Evolutionary conservation across 768 basidiomycete genomes (phyloP), one percentile per base, ranked within the genome.

Genomic region (Tricholoma hemisulphureum): DNA sequence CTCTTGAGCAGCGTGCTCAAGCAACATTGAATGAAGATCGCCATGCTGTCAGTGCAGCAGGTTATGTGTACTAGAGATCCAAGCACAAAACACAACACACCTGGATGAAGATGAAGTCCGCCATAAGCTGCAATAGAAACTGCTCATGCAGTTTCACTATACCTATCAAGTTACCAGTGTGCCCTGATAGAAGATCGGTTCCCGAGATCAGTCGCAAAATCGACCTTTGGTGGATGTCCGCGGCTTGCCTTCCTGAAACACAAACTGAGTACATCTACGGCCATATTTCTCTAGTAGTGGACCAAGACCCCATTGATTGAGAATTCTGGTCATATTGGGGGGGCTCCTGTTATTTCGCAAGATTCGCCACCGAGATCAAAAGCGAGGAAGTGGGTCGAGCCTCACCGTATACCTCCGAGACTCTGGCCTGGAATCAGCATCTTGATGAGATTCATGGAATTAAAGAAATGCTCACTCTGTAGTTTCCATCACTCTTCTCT

Each of bases 261-360:
- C 60, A 29, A 70, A 74, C 41, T 70, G 69, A 16, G 67, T 64
- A 59, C 75, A 77, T 46, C 67, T 65, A 9, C 70, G 63, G 1
- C 73, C 73, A 23, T 76, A 73, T 41, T 74, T 70, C 6, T 70
- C 69, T 48, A 87, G 67, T 6, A 70, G 65, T 16, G 80, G 75
- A 21, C 71, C 76, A 2, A 83, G 73, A 13, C 81, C 84, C 85
- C 85, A 87, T 58, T 80, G 74, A 55, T 76, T 75, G 23, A 86
- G 67, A 3, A 86, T 69, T 52, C 78, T 77, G 29, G 83, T 82
- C 71, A 85, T 77, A 57, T 86, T 86, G 13, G 85, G 84, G 39
- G 83, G 82, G 6, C 73, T 73, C 37, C 75, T 76, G 23, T 23
- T 39, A 21, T 51, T 37, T 37, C 21, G 41, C 10, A 46, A 14